These are phyloP conservation scores for Blastocystis hominis DNA, from an alignment of 352 stramenopile species.

Conservation along the genomic window DNA sequence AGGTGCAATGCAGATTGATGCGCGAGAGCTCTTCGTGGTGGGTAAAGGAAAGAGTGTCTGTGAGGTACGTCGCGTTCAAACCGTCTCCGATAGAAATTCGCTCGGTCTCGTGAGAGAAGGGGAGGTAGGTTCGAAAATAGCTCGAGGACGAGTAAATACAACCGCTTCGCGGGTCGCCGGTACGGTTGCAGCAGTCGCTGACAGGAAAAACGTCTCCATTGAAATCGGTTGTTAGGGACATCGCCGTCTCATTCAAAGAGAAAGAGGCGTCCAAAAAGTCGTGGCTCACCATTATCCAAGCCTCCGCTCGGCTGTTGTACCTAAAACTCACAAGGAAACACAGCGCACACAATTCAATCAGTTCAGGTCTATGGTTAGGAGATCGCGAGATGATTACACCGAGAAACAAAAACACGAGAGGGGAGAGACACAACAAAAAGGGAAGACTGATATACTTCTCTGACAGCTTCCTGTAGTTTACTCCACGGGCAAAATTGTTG, in stretches of 20 bases:
- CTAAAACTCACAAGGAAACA: neutral
- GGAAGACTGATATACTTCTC: slow-evolving; percentile 43
- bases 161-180: neutral
- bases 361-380: slow-evolving; percentile 1
- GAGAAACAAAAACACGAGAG: slow-evolving; percentile 36
- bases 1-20: neutral
- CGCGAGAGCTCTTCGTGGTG: neutral
- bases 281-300: neutral
- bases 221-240: neutral
- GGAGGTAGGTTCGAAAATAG: neutral
- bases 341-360: neutral
- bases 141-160: slow-evolving; percentile 4
- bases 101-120: neutral
- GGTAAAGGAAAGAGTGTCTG: neutral
- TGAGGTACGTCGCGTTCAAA: neutral
- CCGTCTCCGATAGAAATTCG: neutral
- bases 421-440: slow-evolving; percentile 1
- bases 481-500: neutral
- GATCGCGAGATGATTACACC: slow-evolving; percentile 15
- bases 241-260: neutral
- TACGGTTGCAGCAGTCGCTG: slow-evolving; percentile 1
- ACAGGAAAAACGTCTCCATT: slow-evolving; percentile 34
- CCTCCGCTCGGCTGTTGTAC: slow-evolving; percentile 9
- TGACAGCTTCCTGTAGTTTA: slow-evolving; percentile 40
- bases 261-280: neutral